Evolutionary conservation across 176 grass and related monocot genomes (phyloP), one percentile per base, ranked within the genome.

Genomic region (Carex cristatella): DNA sequence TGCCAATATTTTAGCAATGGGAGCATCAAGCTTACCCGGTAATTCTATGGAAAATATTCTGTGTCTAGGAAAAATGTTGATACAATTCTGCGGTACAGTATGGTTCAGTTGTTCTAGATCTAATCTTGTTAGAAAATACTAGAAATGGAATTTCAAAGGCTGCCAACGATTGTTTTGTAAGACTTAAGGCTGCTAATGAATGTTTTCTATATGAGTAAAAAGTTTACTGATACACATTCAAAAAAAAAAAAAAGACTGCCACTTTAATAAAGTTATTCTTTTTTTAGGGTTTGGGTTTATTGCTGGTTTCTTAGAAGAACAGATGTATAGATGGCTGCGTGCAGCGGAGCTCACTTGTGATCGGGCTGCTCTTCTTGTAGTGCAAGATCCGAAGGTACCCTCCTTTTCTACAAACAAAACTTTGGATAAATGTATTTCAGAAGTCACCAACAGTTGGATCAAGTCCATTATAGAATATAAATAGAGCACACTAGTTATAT

Each of bases 311-410:
- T 76, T 98, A 76, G 95, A 98, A 90, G 95, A 98, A 59, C 95
- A 98, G 68, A 81, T 94, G 11, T 90, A 91, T 85, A 90, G 92
- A 14, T 98, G 95, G 95, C 91, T 98, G 28, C 84, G 93, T 77
- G 95, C 95, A 67, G 95, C 93, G 16, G 93, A 98, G 80, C 89
- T 98, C 69, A 98, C 93, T 60, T 98, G 95, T 69, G 95, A 98
- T 48, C 88, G 95, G 73, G 95, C 95, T 54, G 95, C 93, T 89
- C 95, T 98, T 86, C 92, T 98, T 57, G 95, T 94, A 30, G 92
- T 91, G 30, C 88, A 93, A 84, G 91, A 98, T 80, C 91, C 95
- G 31, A 98, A 94, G 88, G 95, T 98, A 92, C 79, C 57, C 61
- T 84, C 67, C 10, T 62, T 81, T 63, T 77, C 49, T 56, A 31